Conservation (phyloP, 169 alveolate genomes). For the Toxoplasma gondii region DNA sequence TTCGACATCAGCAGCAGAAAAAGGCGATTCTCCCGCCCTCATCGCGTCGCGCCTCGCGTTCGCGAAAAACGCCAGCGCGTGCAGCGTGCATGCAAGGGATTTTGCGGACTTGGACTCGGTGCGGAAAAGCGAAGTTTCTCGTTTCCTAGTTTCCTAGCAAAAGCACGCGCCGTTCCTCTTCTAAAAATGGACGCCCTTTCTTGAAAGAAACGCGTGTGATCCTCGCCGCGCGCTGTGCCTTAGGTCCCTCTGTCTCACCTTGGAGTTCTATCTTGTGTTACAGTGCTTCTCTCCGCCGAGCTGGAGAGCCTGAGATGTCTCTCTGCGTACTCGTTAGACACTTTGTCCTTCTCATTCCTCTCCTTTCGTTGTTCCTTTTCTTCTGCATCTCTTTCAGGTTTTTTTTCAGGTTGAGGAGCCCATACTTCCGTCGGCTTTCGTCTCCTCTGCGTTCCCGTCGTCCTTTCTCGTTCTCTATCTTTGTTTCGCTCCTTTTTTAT, state of each 20-base stretch:
- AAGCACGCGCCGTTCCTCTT: too few relatives aligned
- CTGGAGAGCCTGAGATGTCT: neutral
- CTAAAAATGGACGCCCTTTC: neutral
- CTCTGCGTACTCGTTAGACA: neutral
- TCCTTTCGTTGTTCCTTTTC: neutral
- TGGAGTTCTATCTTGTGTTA: neutral
- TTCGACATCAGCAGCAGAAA: too few relatives aligned
- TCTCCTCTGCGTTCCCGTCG: too few relatives aligned
- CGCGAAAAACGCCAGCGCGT: neutral
- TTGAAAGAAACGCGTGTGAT: neutral
- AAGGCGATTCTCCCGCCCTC: neutral
- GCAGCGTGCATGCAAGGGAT: neutral
- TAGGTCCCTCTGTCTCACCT: neutral
- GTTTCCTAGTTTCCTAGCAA: too few relatives aligned
- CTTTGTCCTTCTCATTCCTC: neutral
- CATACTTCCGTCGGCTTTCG: too few relatives aligned
- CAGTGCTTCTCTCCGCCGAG: neutral
- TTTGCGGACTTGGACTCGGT: too few relatives aligned
- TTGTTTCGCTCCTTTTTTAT: neutral
- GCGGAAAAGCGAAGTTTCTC: too few relatives aligned
- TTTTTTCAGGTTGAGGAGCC: neutral
- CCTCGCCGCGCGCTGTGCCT: neutral
- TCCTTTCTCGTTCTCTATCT: neutral
- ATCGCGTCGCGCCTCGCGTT: neutral
- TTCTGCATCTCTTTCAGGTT: neutral